Percentiles rank a stretch among this genome's conserved stretches.
phyloP scores from a whole-genome alignment of 371 early-diverging fungal species.

The Zopfochytrium polystomum region DNA sequence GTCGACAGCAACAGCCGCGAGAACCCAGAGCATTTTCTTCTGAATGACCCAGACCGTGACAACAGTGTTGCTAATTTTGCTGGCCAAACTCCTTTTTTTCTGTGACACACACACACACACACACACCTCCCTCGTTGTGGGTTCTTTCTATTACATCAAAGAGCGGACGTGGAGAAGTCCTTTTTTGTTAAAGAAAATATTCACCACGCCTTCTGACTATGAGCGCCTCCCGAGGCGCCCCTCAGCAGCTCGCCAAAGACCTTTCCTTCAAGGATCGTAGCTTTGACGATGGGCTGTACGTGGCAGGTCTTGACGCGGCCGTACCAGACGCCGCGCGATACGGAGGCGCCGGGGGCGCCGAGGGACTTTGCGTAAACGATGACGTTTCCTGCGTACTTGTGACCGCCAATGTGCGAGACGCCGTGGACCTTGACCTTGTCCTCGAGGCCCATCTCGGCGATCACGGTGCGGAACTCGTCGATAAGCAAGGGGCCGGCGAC shows the following conservation, averaged over 20 bases:
- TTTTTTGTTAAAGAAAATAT: too few relatives aligned
- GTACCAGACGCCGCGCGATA: slow-evolving; percentile 42
- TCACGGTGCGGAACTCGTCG: slow-evolving; percentile 61
- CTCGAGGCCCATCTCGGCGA: slow-evolving; percentile 57
- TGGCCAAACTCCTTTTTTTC: too few relatives aligned
- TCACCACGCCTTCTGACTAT: too few relatives aligned
- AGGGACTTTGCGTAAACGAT: slow-evolving; percentile 40
- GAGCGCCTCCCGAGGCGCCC: too few relatives aligned
- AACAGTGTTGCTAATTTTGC: too few relatives aligned
- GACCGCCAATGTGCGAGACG: slow-evolving; percentile 52
- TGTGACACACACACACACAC: too few relatives aligned
- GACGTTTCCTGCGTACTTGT: slow-evolving; percentile 79
- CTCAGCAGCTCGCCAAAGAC: slow-evolving; percentile 44
- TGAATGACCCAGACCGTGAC: too few relatives aligned
- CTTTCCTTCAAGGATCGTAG: slow-evolving; percentile 36
- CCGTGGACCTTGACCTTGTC: slow-evolving; percentile 33
- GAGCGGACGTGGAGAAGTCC: too few relatives aligned
- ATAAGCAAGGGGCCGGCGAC: slow-evolving; percentile 69
- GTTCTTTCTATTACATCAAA: too few relatives aligned
- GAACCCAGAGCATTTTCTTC: too few relatives aligned
- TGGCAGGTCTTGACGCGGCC: slow-evolving; percentile 48
- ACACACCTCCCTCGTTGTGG: too few relatives aligned
- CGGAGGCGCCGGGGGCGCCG: not conserved
- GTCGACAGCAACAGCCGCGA: too few relatives aligned
- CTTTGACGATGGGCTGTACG: slow-evolving; percentile 35